These are phyloP conservation scores for Cyclanthera cordifolia DNA, from an alignment of 306 rosid species.

Conservation along the genomic window DNA sequence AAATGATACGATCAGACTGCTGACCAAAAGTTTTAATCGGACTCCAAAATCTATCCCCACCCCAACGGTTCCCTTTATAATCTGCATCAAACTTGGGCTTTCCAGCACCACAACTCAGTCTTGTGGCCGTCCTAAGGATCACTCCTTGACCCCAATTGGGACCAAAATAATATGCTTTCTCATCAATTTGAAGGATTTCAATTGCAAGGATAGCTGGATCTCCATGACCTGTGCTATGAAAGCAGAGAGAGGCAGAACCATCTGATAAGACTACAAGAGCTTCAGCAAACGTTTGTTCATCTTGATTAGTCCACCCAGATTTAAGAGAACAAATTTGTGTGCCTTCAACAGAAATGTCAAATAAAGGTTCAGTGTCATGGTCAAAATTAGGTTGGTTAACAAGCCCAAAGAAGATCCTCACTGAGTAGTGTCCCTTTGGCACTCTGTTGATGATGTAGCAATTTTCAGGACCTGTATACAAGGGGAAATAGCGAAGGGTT, in stretches of 20 bases:
- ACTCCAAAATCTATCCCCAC: constrained; percentile 90
- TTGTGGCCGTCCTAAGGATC: constrained; percentile 61
- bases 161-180: constrained; percentile 49
- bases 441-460: constrained; percentile 59
- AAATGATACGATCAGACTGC: constrained; percentile 44
- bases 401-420: constrained; percentile 73
- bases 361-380: constrained; percentile 45
- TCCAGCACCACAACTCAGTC: constrained; percentile 72
- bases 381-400: constrained; percentile 35
- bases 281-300: constrained; percentile 70
- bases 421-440: constrained; percentile 74
- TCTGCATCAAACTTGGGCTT: constrained; percentile 63
- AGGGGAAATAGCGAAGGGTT: constrained; percentile 71
- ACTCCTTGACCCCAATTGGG: constrained; percentile 41
- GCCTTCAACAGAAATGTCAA: constrained; percentile 83
- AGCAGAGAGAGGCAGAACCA: constrained; percentile 69
- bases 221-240: constrained; percentile 96
- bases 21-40: constrained; percentile 38
- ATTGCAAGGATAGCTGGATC: constrained; percentile 93
- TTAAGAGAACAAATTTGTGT: constrained; percentile 63
- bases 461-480: constrained; percentile 77
- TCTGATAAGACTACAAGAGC: constrained; percentile 51
- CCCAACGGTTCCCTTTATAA: constrained; percentile 46
- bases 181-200: constrained; percentile 82
- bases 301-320: constrained; percentile 72